These are phyloP conservation scores for Bacidia rubella DNA, from an alignment of 495 filamentous ascomycete genomes.

Conservation along the genomic window DNA sequence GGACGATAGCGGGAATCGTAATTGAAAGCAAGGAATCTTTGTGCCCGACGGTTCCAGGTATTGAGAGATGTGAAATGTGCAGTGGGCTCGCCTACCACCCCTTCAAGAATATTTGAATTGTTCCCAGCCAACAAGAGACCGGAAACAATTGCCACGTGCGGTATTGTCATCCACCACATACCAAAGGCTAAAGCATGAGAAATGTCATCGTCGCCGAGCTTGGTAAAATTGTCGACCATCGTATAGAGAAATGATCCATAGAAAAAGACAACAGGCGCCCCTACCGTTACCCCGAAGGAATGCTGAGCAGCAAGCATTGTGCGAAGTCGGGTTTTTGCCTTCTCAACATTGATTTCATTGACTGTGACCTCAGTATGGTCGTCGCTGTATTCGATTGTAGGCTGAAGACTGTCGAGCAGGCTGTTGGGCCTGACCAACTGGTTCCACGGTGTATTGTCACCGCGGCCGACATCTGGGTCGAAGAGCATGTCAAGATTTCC, in stretches of 20 bases:
- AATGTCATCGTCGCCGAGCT: constrained; percentile 3
- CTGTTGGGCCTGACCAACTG: not conserved
- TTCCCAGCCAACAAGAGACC: constrained; percentile 19
- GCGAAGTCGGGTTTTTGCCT: constrained; percentile 10
- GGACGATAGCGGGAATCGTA: constrained; percentile 17
- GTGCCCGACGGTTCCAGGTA: not conserved
- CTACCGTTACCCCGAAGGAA: constrained; percentile 30
- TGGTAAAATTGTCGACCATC: constrained; percentile 21
- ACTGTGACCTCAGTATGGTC: not conserved
- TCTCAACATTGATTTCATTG: not conserved
- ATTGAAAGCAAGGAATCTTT: not conserved
- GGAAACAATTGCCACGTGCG: constrained; percentile 8
- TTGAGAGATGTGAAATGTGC: not conserved
- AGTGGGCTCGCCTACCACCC: constrained; percentile 5
- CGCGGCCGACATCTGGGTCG: not conserved
- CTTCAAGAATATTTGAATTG: constrained; percentile 13
- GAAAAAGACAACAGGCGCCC: constrained; percentile 34
- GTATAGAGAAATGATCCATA: constrained; percentile 29
- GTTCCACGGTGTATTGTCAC: constrained; percentile 2
- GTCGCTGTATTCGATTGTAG: not conserved
- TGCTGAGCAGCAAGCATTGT: constrained; percentile 12
- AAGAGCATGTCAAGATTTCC: constrained; percentile 24
- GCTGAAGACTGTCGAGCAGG: not conserved
- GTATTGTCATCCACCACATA: constrained; percentile 8
- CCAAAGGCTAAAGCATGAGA: constrained; percentile 4